These are phyloP conservation scores for Noccaea bulbosa DNA, from an alignment of 345 rosid species.

Conservation along the genomic window DNA sequence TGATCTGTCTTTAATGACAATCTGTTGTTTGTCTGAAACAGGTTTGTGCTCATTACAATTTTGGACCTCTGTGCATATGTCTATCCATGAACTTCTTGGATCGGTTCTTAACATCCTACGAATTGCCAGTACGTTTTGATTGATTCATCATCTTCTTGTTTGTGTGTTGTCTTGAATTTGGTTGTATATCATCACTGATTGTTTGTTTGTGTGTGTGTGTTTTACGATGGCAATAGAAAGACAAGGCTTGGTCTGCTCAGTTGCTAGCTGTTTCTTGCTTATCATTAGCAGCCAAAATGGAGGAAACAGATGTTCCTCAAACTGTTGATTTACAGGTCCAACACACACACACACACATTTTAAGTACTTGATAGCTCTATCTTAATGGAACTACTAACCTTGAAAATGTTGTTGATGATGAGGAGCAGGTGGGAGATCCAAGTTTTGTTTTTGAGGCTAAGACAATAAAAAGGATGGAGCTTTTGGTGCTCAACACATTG, in stretches of 20 bases:
- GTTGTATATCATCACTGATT: too few relatives aligned
- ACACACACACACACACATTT: conserved; percentile 28
- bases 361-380: not conserved
- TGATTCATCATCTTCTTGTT: conserved; percentile 19
- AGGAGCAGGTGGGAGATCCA: conserved; percentile 56
- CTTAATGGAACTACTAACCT: conserved; percentile 16
- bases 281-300: conserved; percentile 79
- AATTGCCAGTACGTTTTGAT: conserved; percentile 64
- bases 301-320: conserved; percentile 64
- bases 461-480: conserved; percentile 75
- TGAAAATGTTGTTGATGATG: conserved; percentile 16
- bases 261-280: conserved; percentile 72
- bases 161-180: too few relatives aligned
- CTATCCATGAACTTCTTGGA: conserved; percentile 73
- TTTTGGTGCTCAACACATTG: conserved; percentile 58
- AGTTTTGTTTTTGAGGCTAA: conserved; percentile 59
- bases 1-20: conserved; percentile 36
- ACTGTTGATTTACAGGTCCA: conserved; percentile 71
- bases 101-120: conserved; percentile 63
- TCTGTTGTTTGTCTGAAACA: conserved; percentile 41
- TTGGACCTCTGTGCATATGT: conserved; percentile 58
- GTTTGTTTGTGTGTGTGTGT: not conserved
- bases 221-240: conserved; percentile 48
- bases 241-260: conserved; percentile 66
- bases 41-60: conserved; percentile 63